A percentile compares a stretch with the other conserved stretches of the same genome.
These are phyloP conservation scores for Davidsoniella australis DNA, from an alignment of 2,329 filamentous ascomycete genomes.

Conservation along the genomic window DNA sequence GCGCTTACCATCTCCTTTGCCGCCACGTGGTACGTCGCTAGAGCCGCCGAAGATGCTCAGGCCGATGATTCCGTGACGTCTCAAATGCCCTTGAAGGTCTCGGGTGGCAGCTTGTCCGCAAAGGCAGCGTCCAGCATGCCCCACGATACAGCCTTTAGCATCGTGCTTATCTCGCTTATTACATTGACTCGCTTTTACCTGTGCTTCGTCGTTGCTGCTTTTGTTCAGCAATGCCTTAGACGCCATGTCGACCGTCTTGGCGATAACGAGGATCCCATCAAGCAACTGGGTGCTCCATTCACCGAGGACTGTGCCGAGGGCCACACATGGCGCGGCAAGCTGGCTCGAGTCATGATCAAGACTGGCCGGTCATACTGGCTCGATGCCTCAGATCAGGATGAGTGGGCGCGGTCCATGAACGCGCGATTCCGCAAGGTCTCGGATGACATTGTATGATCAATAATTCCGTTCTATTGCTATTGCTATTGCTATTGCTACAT, in stretches of 20 bases:
- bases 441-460: conserved; percentile 10
- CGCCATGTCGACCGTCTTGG: conserved; percentile 31
- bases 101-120: conserved; percentile 3
- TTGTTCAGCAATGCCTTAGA: conserved; percentile 59
- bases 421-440: conserved; percentile 13
- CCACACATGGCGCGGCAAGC: conserved; percentile 58
- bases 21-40: conserved; percentile 66
- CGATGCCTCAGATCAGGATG: conserved; percentile 45
- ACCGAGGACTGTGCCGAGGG: conserved; percentile 52
- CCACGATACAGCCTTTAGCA: conserved; percentile 54
- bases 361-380: conserved; percentile 69
- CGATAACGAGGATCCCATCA: conserved; percentile 9
- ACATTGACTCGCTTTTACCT: conserved; percentile 71
- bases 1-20: conserved; percentile 71
- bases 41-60: conserved; percentile 24
- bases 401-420: conserved; percentile 40
- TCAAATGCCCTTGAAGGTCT: conserved; percentile 10
- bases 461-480: neutral
- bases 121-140: conserved; percentile 17
- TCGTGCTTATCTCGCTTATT: conserved; percentile 56
- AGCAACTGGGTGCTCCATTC: conserved; percentile 40
- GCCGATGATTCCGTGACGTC: conserved; percentile 11
- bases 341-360: conserved; percentile 64
- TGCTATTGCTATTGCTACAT: neutral
- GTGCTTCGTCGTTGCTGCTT: conserved; percentile 65